Percentiles rank a stretch among this genome's conserved stretches.
Evolutionary conservation across 345 rosid species (phyloP).

Genomic region (Dipteronia sinensis): DNA sequence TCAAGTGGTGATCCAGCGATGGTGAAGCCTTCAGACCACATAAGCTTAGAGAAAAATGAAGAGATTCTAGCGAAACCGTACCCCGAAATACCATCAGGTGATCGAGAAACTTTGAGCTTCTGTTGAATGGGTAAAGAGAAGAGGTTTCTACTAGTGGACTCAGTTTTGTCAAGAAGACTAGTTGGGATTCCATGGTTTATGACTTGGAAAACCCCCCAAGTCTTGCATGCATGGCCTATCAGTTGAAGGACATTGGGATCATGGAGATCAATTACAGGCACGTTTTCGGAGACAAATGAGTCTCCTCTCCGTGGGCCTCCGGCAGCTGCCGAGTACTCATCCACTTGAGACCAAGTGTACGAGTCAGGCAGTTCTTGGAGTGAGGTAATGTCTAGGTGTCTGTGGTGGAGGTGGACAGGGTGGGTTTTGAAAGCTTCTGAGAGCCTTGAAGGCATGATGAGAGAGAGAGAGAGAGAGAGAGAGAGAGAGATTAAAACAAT

Average conservation of each 20-base stretch:
- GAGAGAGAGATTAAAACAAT: not conserved
- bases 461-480: not conserved
- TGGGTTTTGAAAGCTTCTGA: conserved; percentile 53
- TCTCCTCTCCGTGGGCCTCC: conserved; percentile 12
- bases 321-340: conserved; percentile 25
- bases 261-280: conserved; percentile 70
- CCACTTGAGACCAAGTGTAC: conserved; percentile 61
- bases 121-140: conserved; percentile 62
- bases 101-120: conserved; percentile 72
- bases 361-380: conserved; percentile 76
- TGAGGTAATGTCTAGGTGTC: conserved; percentile 57
- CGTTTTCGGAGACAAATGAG: conserved; percentile 28
- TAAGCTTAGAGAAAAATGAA: conserved; percentile 72
- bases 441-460: conserved; percentile 60
- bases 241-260: conserved; percentile 49
- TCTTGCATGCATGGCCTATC: conserved; percentile 72
- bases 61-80: conserved; percentile 83
- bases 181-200: conserved; percentile 70
- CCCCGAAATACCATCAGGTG: conserved; percentile 71
- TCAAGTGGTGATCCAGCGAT: conserved; percentile 70
- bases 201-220: conserved; percentile 83
- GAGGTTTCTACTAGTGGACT: conserved; percentile 43
- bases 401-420: conserved; percentile 56
- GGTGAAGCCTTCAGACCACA: conserved; percentile 99
- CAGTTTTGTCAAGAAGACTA: conserved; percentile 46